Conservation (phyloP, 305 asterid species). For the Solanum chacoense region DNA sequence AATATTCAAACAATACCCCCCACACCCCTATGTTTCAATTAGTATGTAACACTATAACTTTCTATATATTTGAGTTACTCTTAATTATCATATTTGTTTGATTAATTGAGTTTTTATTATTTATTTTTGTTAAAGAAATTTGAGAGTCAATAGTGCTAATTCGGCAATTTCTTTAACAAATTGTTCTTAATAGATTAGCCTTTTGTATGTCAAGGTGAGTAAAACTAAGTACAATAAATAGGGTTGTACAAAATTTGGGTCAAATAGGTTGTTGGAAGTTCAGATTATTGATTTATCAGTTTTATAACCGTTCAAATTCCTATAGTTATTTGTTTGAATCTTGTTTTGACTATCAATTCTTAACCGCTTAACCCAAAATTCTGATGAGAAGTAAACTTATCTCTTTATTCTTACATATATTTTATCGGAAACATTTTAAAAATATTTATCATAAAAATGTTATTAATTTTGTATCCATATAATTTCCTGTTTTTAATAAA, state of each 20-base stretch:
- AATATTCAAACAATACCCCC: neutral
- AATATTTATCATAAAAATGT: too few relatives aligned
- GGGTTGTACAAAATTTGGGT: neutral
- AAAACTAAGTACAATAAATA: neutral
- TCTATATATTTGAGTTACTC: neutral
- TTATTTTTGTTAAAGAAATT: neutral
- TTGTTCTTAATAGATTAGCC: neutral
- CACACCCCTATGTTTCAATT: neutral
- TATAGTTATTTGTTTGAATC: neutral
- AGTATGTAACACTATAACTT: neutral
- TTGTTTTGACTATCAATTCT: neutral
- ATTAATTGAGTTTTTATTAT: neutral
- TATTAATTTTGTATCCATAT: neutral
- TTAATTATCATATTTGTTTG: neutral
- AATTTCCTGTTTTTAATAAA: neutral
- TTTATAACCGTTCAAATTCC: neutral
- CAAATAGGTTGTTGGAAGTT: neutral
- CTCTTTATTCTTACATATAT: too few relatives aligned
- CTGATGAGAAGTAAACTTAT: neutral
- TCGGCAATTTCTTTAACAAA: neutral
- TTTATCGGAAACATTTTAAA: too few relatives aligned
- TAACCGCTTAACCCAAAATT: neutral
- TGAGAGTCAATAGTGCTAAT: neutral
- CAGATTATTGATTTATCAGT: neutral
- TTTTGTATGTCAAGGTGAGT: neutral